These are phyloP conservation scores for Teratosphaeriaceae sp. DNA, from an alignment of 2,329 filamentous ascomycete genomes.

Conservation along the genomic window DNA sequence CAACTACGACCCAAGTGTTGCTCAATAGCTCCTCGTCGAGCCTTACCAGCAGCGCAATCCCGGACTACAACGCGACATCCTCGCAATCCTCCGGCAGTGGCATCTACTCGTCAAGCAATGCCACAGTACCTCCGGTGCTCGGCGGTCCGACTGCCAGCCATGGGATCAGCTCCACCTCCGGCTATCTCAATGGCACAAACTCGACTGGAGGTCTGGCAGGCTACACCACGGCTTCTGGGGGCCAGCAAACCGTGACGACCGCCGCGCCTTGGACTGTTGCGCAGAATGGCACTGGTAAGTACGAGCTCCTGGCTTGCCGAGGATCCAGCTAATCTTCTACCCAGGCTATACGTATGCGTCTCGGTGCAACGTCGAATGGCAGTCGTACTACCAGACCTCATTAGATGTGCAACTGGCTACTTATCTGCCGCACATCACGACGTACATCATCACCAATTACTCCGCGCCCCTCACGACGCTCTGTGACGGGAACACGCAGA, in stretches of 20 bases:
- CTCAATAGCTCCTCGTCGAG: no score
- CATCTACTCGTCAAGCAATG: background rate
- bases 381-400: background rate
- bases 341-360: background rate
- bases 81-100: background rate
- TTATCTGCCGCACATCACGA: background rate
- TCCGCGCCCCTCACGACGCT: conserved; percentile 1
- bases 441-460: conserved; percentile 1
- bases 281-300: conserved; percentile 2
- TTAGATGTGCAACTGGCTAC: background rate
- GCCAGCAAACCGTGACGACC: background rate
- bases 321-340: background rate
- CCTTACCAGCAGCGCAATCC: no score
- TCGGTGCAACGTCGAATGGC: conserved; percentile 1
- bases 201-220: background rate
- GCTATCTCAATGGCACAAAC: background rate
- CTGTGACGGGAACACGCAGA: conserved; percentile 1
- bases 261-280: background rate
- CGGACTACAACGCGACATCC: background rate
- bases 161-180: background rate
- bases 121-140: background rate
- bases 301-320: background rate
- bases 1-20: no score
- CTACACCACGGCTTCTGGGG: background rate
- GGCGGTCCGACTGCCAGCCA: background rate